A percentile compares a stretch with the other conserved stretches of the same genome.
Conservation (phyloP, 129 eudicot species). For the Dittrichia graveolens region DNA sequence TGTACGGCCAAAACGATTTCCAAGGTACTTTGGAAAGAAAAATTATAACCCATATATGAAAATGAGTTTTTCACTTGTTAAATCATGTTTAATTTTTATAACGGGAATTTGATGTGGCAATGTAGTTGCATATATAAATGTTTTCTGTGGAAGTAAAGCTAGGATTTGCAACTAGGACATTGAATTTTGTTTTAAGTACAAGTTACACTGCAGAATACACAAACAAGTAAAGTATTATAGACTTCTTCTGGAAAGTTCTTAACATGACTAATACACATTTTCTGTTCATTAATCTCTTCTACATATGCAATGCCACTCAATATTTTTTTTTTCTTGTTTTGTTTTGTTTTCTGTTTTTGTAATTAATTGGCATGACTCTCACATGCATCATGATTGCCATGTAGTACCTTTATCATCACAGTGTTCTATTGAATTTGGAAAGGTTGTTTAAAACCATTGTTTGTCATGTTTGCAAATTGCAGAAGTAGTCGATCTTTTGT, state of each 20-base stretch:
- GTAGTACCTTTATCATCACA: not conserved
- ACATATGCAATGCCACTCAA: not conserved
- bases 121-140: too few relatives aligned
- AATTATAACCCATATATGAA: not conserved
- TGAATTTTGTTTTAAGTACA: too few relatives aligned
- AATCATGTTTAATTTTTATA: too few relatives aligned
- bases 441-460: not conserved
- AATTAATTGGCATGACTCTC: constrained; percentile 9
- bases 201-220: not conserved
- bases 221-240: constrained; percentile 3
- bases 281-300: not conserved
- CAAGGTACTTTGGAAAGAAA: constrained; percentile 50
- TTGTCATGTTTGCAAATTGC: constrained; percentile 6
- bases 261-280: not conserved
- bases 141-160: too few relatives aligned
- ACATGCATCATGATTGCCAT: not conserved
- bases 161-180: too few relatives aligned
- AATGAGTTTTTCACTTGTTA: not conserved
- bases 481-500: constrained; percentile 15
- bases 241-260: too few relatives aligned
- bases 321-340: not conserved
- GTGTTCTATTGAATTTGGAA: not conserved
- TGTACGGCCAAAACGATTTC: constrained; percentile 95
- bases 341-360: not conserved
- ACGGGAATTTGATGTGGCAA: too few relatives aligned